Base-by-base conservation (phyloP, 495 filamentous ascomycete genomes). In the Annulohypoxylon bovei region DNA sequence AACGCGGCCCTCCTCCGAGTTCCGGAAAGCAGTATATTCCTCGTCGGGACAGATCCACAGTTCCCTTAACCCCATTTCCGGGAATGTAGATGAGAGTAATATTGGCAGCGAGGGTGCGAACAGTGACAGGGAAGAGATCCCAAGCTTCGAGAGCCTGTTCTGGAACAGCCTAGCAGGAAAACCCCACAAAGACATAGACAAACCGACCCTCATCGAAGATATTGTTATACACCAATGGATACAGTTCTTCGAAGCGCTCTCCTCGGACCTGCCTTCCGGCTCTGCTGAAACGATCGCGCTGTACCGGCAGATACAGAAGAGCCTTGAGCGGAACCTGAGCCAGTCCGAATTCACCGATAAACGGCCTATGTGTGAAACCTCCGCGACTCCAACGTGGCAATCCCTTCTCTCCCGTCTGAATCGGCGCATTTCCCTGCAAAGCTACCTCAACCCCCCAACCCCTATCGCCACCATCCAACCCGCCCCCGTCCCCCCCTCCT, bases 241-340 rank as follows among this genome's bases (percentile, higher is more conserved):
- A 30, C 73, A 77, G 1, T 72, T 83, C 25, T 80, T 82, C 42
- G 81, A 80, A 11, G 14, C 63, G 1, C 44, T 79, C 12, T 62
- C 72, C 4, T 42, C 66, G 0, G 66, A 70, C 8, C 11, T 56
- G 1, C 20, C 55, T 3, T 8, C 27, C 27, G 8, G 25, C 23
- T 1, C 52, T 8, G 40, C 61, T 16, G 50, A 57, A 0, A 65
- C 56, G 14, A 16, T 65, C 8, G 46, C 68, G 4, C 58, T 78
- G 16, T 78, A 75, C 56, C 70, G 67, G 74, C 70, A 77, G 30
- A 64, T 72, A 4, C 62, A 78, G 7, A 67, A 64, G n/a, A 71
- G 70, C 16, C 68, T 83, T 2, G 80, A 82, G 55, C 65, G 72
- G 28, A 83, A 81, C 35, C 61, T 71, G n/a, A 68, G 62, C 50